These are phyloP conservation scores for Puya raimondii DNA, from an alignment of 176 grass and related monocot species.

Conservation along the genomic window DNA sequence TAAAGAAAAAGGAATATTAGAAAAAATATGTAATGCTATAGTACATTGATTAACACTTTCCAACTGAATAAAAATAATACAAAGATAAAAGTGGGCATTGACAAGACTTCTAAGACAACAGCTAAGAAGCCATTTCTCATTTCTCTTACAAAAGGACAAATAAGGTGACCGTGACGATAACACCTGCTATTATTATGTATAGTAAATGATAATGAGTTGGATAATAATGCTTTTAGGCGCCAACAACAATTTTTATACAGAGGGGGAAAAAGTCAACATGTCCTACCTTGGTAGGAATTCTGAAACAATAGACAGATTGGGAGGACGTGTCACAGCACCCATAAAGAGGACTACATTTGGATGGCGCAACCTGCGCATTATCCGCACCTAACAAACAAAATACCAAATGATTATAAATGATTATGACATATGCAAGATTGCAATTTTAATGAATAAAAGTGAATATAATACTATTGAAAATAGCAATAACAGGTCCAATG, in stretches of 20 bases:
- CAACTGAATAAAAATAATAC: too few relatives aligned
- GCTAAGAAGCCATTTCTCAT: too few relatives aligned
- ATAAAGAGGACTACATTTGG: constrained; percentile 99
- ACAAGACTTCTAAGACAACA: too few relatives aligned
- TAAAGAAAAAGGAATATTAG: constrained; percentile 11
- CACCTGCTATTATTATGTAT: too few relatives aligned
- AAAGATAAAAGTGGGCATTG: too few relatives aligned
- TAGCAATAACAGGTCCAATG: constrained; percentile 8
- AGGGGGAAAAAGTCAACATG: constrained; percentile 14
- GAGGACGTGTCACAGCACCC: constrained; percentile 98
- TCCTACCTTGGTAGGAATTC: constrained; percentile 92
- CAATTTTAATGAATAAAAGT: constrained; percentile 7
- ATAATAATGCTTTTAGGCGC: too few relatives aligned
- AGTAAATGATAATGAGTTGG: too few relatives aligned
- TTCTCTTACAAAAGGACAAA: too few relatives aligned
- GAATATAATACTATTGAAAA: constrained; percentile 10
- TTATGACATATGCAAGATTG: constrained; percentile 15
- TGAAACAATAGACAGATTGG: constrained; percentile 88
- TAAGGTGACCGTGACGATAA: too few relatives aligned
- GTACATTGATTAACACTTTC: too few relatives aligned
- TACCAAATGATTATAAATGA: constrained; percentile 24
- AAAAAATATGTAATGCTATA: background rate
- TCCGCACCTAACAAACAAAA: constrained; percentile 60
- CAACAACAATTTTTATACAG: too few relatives aligned
- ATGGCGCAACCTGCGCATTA: constrained; percentile 95